Percentiles rank a stretch among this genome's conserved stretches.
Conservation (phyloP, 371 early-diverging fungal genomes). For the Fennellomyces sp. region DNA sequence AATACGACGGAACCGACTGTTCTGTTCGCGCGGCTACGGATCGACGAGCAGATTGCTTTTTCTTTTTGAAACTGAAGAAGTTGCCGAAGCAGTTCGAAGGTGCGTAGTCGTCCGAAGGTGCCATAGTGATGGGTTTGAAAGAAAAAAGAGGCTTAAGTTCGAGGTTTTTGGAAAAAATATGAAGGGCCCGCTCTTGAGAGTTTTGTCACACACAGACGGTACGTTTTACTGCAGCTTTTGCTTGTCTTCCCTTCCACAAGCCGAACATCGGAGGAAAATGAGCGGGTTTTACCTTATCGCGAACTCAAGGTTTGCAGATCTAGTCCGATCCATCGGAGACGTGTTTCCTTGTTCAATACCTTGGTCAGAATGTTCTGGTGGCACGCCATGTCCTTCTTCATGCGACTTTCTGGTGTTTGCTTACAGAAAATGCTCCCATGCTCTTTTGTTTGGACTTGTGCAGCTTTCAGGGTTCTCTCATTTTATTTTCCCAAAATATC, state of each 20-base stretch:
- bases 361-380: too few relatives aligned
- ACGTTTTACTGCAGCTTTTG: too few relatives aligned
- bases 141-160: background rate
- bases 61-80: conserved; percentile 18
- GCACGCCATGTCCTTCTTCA: too few relatives aligned
- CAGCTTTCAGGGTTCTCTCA: too few relatives aligned
- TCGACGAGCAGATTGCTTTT: conserved; percentile 1
- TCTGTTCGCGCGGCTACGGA: background rate
- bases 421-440: too few relatives aligned
- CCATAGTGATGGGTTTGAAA: background rate
- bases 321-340: conserved; percentile 2
- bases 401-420: too few relatives aligned
- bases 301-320: background rate
- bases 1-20: conserved; percentile 5
- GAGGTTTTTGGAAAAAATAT: background rate
- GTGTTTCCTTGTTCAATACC: too few relatives aligned
- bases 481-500: too few relatives aligned
- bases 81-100: conserved; percentile 19
- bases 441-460: too few relatives aligned
- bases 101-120: conserved; percentile 4
- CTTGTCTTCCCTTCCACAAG: background rate
- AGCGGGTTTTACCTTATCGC: conserved; percentile 1
- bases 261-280: background rate
- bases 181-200: background rate
- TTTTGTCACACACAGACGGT: conserved; percentile 1